Base-by-base conservation (phyloP, 345 rosid genomes). In the Linum tenue region DNA sequence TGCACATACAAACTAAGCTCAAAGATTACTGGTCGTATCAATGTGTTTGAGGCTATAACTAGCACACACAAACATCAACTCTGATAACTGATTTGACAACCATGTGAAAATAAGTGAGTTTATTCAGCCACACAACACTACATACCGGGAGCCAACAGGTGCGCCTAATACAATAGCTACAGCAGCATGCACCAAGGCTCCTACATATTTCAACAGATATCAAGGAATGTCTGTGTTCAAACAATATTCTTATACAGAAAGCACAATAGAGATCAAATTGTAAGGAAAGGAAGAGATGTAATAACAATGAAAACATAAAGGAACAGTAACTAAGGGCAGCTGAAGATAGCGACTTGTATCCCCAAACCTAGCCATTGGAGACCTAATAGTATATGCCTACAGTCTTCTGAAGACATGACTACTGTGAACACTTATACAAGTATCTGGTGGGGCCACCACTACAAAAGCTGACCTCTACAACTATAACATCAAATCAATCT, bases 131-230 rank as follows among this genome's bases (percentile, higher is more conserved):
- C 41, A 62, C 61, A 22, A 22, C 17, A 59, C 51, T 62, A 85
- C 88, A 63, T 86, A 90, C 96, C 81, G 81, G 57, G 76, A 60
- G 65, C 94, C 90, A 60, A 90, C 76, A 55, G 96, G 97, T 68
- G 96, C 89, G 17, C 96, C 97, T 80, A 94, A 77, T 63, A 81
- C 83, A 73, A 90, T 64, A 39, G 95, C 96, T 81, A 94, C 96
- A 69, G 86, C 62, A 60, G 86, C 87, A 80, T 85, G 88, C 37
- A 83, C 7, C 7, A 86, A 44, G 66, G 96, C 96, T 56, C 97
- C 98, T 92, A 40, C 63, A 79, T 35, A 58, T 16, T 37, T 64
- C 39, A 66, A 61, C 14, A 55, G 69, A 14, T 51, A 39, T n/a
- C 62, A 58, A 22, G n/a, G 17, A 2, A 4, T 7, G 31, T 35